Base-by-base conservation (phyloP, 306 rosid genomes). In the Biancaea sappan region DNA sequence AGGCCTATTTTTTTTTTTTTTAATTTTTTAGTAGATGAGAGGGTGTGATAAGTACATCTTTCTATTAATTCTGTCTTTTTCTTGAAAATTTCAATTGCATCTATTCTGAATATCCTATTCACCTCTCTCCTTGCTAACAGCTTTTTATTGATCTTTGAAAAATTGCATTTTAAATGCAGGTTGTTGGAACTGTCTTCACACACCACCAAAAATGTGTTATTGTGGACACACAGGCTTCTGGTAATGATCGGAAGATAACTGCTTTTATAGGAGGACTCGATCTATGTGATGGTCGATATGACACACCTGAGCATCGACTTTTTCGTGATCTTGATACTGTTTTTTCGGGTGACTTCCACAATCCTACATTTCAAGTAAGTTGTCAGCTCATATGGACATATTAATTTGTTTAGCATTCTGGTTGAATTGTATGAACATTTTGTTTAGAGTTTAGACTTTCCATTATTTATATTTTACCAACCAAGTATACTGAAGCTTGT, bases 221-320 rank as follows among this genome's bases (percentile, higher is more conserved):
- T 28, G 88, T 95, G 66, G 99, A 95, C 77, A 83, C 99, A 47
- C 99, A 92, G 57, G 96, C 89, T 56, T 8, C 18, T 62, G 97
- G 98, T 57, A 92, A 90, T 84, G 68, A 90, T 56, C 76, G 98
- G 44, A 95, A 83, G 87, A 83, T 95, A 79, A 88, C 98, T 74
- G 73, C 96, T 64, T 95, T 95, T 87, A 21, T 90, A 60, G 99
- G 99, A 80, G 99, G 99, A 71, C 88, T 95, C 76, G 98, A 95
- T 83, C 77, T 92, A 18, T 95, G 99, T 82, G 96, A 92, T 77
- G 99, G 98, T 73, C 97, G 99, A n/a, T 95, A 92, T 65, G 99
- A 92, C 79, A 95, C 99, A 7, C 98, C 99, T 4, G 86, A 92
- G 83, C 99, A 95, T 84, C 88, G 96, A 25, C 86, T 95, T 31